phyloP scores from a whole-genome alignment of 352 stramenopile species.

The Phytopythium ostracodes region DNA sequence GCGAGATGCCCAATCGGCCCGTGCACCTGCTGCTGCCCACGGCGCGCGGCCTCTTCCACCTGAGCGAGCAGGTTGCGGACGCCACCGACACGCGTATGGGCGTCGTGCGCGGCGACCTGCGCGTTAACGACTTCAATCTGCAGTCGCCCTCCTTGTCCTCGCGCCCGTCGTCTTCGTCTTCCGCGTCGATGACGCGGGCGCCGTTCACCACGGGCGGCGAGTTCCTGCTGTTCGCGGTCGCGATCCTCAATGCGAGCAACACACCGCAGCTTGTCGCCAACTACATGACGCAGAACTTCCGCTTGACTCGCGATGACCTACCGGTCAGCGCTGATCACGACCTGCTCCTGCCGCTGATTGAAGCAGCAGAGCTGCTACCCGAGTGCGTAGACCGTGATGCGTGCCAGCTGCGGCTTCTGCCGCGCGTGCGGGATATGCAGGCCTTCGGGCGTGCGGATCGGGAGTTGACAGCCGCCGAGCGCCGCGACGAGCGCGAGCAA shows the following conservation, averaged over 20 bases:
- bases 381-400: constrained; percentile 38
- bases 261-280: constrained; percentile 59
- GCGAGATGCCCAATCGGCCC: constrained; percentile 47
- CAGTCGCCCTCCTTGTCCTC: constrained; percentile 9
- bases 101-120: constrained; percentile 58
- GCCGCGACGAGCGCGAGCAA: constrained; percentile 46
- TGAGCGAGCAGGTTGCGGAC: constrained; percentile 56
- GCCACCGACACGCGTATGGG: constrained; percentile 61
- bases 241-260: constrained; percentile 46
- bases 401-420: constrained; percentile 52
- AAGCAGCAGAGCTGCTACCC: constrained; percentile 34
- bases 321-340: constrained; percentile 4
- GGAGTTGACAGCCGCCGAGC: constrained; percentile 35
- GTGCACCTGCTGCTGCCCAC: constrained; percentile 71
- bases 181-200: background rate
- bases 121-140: constrained; percentile 69
- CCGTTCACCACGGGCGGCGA: constrained; percentile 16
- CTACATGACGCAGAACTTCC: constrained; percentile 76
- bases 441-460: constrained; percentile 34
- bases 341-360: constrained; percentile 13
- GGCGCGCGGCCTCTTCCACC: constrained; percentile 57
- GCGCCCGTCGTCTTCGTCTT: background rate
- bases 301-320: constrained; percentile 28
- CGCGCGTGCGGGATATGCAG: constrained; percentile 56
- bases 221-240: constrained; percentile 69